Base-by-base conservation (phyloP, 306 rosid genomes). In the Mucuna pruriens region DNA sequence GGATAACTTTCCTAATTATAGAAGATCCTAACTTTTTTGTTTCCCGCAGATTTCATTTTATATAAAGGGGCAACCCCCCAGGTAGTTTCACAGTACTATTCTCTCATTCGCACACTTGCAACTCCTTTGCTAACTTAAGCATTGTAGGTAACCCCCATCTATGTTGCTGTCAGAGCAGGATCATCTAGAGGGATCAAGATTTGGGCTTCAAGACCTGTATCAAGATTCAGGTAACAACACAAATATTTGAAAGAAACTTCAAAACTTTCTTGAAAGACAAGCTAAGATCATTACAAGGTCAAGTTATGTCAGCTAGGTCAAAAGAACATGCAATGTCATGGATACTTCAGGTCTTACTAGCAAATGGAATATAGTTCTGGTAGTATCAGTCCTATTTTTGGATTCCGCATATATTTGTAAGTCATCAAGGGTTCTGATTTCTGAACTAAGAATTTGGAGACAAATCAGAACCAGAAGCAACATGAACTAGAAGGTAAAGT, bases 231-330 rank as follows among this genome's bases (percentile, higher is more conserved):
- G 12, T 9, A 57, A 23, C 65, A n/a, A 36, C 62, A 51, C 10
- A 46, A 40, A 72, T 45, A 57, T 48, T 76, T 67, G 45, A 69
- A 75, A 69, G 71, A 85, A 84, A 51, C 36, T 72, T 72, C 22
- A 36, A 29, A 72, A 58, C 3, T 69, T 44, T 25, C 25, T 74
- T 25, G 67, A 26, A 65, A 36, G 78, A 26, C 61, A 48, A 39
- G 67, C 51, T 66, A 74, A 4, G 58, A 81, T 45, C 55, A 17
- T 51, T 46, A 67, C 44, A 73, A 46, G 67, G 22, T 80, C 62
- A 65, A 63, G 26, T 42, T 33, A 61, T 26, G 69, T 31, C 45
- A 44, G 73, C 73, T 54, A 33, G 58, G 46, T 19, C 0, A 54
- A 45, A 54, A 76, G 9, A 70, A 52, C 26, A 73, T 19, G 63